These are phyloP conservation scores for Cudoniella acicularis DNA, from an alignment of 495 filamentous ascomycete genomes.

Conservation along the genomic window DNA sequence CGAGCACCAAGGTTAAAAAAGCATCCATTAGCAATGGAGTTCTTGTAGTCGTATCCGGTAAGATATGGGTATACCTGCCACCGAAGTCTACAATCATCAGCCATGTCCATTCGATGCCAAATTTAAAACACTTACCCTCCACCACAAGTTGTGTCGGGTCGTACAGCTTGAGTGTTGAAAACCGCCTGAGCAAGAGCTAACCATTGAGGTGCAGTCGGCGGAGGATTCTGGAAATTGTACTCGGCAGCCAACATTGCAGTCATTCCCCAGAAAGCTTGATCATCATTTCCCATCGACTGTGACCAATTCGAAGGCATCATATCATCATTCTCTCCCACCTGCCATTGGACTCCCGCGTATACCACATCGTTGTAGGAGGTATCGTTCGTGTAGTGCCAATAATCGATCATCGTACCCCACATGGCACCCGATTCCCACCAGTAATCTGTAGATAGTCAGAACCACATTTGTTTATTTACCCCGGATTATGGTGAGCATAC, in stretches of 20 bases:
- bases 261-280: conserved; percentile 73
- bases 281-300: conserved; percentile 77
- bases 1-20: conserved; percentile 84
- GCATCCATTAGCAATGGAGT: conserved; percentile 79
- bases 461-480: not conserved
- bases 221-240: conserved; percentile 64
- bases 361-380: conserved; percentile 61
- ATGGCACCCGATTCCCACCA: conserved; percentile 79
- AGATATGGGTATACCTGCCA: conserved; percentile 84
- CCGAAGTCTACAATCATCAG: conserved; percentile 65
- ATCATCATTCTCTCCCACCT: conserved; percentile 62
- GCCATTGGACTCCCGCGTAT: conserved; percentile 60
- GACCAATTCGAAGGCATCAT: conserved; percentile 52
- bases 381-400: conserved; percentile 76
- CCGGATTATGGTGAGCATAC: conserved; percentile 31
- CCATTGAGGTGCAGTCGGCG: conserved; percentile 72
- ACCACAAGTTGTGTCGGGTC: conserved; percentile 68
- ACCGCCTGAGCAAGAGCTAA: conserved; percentile 64
- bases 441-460: conserved; percentile 34
- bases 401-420: conserved; percentile 72
- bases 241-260: conserved; percentile 69
- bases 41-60: conserved; percentile 85
- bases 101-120: conserved; percentile 54
- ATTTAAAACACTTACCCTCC: conserved; percentile 77
- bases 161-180: conserved; percentile 57